A percentile compares a stretch with the other conserved stretches of the same genome.
phyloP scores from a whole-genome alignment of 164 flowering plant genomes.

The Vitis amurensis region DNA sequence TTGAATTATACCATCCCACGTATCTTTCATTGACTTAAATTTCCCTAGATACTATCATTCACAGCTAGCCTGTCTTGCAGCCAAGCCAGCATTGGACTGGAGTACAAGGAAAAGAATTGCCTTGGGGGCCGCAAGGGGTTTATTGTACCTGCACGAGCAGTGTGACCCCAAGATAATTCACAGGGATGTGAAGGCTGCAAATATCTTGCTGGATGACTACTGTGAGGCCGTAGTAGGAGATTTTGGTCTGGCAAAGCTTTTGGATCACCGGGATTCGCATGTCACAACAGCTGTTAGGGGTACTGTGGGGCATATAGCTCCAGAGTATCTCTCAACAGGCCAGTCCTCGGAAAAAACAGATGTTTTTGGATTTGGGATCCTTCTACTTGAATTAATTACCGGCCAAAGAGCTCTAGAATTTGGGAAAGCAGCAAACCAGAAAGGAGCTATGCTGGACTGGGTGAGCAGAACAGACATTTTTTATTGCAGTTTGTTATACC shows the following conservation, averaged over 20 bases:
- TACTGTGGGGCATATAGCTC: slow-evolving; percentile 77
- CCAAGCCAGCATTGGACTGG: slow-evolving; percentile 66
- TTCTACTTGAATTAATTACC: slow-evolving; percentile 64
- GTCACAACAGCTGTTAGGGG: slow-evolving; percentile 80
- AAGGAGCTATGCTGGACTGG: slow-evolving; percentile 73
- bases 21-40: no score
- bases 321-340: slow-evolving; percentile 72
- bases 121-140: slow-evolving; percentile 66
- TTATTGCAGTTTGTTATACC: neutral
- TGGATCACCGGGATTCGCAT: slow-evolving; percentile 67
- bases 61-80: slow-evolving; percentile 24
- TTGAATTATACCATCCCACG: no score
- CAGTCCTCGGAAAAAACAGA: slow-evolving; percentile 79
- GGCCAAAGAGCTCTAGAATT: slow-evolving; percentile 69
- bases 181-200: slow-evolving; percentile 82
- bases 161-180: slow-evolving; percentile 83
- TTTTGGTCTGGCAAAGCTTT: slow-evolving; percentile 70
- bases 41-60: no score
- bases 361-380: slow-evolving; percentile 75
- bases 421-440: slow-evolving; percentile 65
- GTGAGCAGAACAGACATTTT: slow-evolving; percentile 30
- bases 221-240: slow-evolving; percentile 81
- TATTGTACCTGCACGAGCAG: slow-evolving; percentile 70
- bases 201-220: slow-evolving; percentile 68
- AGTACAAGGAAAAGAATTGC: slow-evolving; percentile 64